Conservation (phyloP, 148 eudicot species). For the Rhododendron henanense region DNA sequence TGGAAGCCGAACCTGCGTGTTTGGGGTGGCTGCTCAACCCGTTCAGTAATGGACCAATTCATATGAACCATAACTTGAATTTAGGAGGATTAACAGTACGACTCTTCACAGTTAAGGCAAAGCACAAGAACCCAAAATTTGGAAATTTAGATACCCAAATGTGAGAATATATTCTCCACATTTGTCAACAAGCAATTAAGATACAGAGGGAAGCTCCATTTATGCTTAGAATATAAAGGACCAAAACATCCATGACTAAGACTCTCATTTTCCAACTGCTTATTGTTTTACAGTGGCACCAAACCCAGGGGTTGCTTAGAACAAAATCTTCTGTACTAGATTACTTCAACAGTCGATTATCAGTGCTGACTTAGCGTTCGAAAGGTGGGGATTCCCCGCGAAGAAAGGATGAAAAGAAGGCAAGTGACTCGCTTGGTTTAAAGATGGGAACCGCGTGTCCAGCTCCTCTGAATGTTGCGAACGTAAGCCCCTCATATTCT, state of each 20-base stretch:
- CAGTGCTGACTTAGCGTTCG: constrained; percentile 17
- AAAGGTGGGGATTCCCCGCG: constrained; percentile 58
- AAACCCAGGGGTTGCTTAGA: neutral
- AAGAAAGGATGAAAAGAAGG: constrained; percentile 65
- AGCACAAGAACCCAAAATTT: neutral
- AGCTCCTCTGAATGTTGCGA: constrained; percentile 94
- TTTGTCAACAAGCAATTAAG: neutral
- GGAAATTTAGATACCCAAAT: neutral
- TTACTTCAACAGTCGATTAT: neutral
- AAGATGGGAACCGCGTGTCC: constrained; percentile 90
- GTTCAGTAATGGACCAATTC: no score
- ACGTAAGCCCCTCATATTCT: constrained; percentile 80
- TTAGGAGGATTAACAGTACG: neutral
- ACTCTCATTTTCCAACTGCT: neutral
- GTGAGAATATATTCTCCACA: neutral
- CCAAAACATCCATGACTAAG: neutral
- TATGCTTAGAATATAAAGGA: neutral
- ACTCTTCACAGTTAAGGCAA: neutral
- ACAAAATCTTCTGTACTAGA: neutral
- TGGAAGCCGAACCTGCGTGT: no score
- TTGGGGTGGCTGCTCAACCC: no score
- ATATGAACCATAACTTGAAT: no score
- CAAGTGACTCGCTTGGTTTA: constrained; percentile 80
- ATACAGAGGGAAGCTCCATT: neutral
- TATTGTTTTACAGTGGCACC: neutral